Base-by-base conservation (phyloP, 768 basidiomycete species). In the Suillus paluster region DNA sequence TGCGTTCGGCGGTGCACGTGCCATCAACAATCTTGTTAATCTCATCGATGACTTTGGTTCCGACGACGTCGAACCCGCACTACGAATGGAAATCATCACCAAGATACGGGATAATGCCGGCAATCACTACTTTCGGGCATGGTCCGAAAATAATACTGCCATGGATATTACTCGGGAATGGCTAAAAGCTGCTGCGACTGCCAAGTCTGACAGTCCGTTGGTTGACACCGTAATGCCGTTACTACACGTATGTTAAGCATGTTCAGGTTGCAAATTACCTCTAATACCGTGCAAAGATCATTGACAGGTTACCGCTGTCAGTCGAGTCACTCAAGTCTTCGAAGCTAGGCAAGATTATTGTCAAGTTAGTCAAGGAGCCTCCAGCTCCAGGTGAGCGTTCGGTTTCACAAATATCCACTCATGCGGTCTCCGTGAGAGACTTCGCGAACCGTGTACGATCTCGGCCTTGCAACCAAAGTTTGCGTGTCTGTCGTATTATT, bases 111-210 rank as follows among this genome's bases (percentile, higher is more conserved):
- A 95, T 73, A 86, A 88, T 53, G 93, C 93, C 33, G 90, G 87
- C 45, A 92, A 93, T 70, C 90, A 92, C 68, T 95, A 94, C 70
- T 94, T 91, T 72, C 86, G 91, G 46, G 92, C 91, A 5, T 94
- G 92, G 92, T 83, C 86, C 17, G 92, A 92, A 72, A 92, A 91
- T 71, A n/a, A 70, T 48, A 73, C 75, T 42, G 93, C 91, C 19
- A 87, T 94, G 79, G 90, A 91, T 63, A 82, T 94, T 39, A 85
- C 90, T 46, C 83, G 90, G 54, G 90, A 91, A 66, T 95, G 93
- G 93, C 76, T 95, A 62, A 91, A 88, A 76, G 81, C 88, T 2
- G 90, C 84, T 25, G 84, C 86, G 61, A 80, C 81, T 33, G 83
- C 81, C 52, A 86, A 85, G 63, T 78, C 72, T 60, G 86, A 88